Evolutionary conservation across 2,329 filamentous ascomycete genomes (phyloP).

Genomic region (Metarhizium rileyi): DNA sequence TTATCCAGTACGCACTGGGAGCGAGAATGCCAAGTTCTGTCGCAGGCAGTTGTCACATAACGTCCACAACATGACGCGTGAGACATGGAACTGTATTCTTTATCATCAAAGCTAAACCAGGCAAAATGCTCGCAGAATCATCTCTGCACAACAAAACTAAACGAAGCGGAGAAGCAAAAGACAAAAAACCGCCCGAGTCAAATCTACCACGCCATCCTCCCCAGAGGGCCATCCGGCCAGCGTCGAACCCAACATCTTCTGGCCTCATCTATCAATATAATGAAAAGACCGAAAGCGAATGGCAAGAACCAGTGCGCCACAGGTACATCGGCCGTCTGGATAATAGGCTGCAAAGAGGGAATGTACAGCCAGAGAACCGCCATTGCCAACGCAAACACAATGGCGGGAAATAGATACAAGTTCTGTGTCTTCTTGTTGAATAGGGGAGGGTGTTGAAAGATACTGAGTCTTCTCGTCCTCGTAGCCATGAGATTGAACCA

Average conservation of each 20-base stretch:
- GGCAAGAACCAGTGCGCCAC: conserved; percentile 71
- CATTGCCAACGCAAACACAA: conserved; percentile 58
- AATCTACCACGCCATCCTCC: conserved; percentile 46
- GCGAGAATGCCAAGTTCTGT: no score
- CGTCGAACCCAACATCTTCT: conserved; percentile 54
- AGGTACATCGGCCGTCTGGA: conserved; percentile 54
- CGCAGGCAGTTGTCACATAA: no score
- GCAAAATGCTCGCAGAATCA: background rate
- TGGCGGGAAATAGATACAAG: conserved; percentile 58
- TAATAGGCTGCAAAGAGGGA: conserved; percentile 48
- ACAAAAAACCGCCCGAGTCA: no score
- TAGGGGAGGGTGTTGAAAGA: conserved; percentile 63
- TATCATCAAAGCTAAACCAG: background rate
- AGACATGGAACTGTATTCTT: no score
- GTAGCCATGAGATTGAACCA: conserved; percentile 67
- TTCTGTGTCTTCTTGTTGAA: conserved; percentile 59
- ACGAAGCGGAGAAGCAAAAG: no score
- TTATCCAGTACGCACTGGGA: no score
- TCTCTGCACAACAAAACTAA: background rate
- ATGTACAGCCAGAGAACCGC: conserved; percentile 64
- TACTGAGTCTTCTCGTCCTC: conserved; percentile 52
- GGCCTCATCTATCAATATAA: conserved; percentile 56
- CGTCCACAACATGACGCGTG: no score
- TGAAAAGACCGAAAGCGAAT: conserved; percentile 51
- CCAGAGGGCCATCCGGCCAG: conserved; percentile 47